Conservation (phyloP, 768 basidiomycete genomes). For the Leccinum arenicola region DNA sequence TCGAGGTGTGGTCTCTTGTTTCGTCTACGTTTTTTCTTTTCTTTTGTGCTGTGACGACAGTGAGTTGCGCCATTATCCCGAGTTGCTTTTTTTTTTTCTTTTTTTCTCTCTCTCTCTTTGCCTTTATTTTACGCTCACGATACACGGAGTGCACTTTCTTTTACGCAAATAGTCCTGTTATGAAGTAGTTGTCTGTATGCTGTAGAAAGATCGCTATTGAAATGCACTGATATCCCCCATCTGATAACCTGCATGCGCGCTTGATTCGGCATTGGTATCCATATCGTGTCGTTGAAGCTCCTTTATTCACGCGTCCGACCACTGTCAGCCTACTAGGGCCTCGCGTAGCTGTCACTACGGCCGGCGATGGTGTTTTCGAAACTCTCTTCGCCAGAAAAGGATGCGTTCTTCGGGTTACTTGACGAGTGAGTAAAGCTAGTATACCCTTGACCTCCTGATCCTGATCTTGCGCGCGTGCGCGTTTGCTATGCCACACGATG, state of each 20-base stretch:
- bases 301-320: background rate
- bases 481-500: background rate
- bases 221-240: conserved; percentile 8
- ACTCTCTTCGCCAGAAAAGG: conserved; percentile 65
- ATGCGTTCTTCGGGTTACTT: conserved; percentile 76
- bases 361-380: conserved; percentile 67
- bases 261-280: background rate
- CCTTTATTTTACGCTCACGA: conserved; percentile 19
- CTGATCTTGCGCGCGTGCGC: background rate
- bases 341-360: background rate
- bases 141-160: conserved; percentile 12
- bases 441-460: background rate
- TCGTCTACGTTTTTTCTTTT: background rate
- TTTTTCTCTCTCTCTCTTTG: background rate
- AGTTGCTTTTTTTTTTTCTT: background rate
- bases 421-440: conserved; percentile 56
- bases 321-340: too few relatives aligned
- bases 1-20: conserved; percentile 24
- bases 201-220: conserved; percentile 23
- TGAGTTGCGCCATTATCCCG: conserved; percentile 4
- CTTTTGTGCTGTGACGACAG: conserved; percentile 6
- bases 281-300: background rate
- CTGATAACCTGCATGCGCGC: background rate
- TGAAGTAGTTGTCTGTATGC: conserved; percentile 32
- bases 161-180: conserved; percentile 23